Base-by-base conservation (phyloP, 345 rosid species). In the Triadica sebifera region DNA sequence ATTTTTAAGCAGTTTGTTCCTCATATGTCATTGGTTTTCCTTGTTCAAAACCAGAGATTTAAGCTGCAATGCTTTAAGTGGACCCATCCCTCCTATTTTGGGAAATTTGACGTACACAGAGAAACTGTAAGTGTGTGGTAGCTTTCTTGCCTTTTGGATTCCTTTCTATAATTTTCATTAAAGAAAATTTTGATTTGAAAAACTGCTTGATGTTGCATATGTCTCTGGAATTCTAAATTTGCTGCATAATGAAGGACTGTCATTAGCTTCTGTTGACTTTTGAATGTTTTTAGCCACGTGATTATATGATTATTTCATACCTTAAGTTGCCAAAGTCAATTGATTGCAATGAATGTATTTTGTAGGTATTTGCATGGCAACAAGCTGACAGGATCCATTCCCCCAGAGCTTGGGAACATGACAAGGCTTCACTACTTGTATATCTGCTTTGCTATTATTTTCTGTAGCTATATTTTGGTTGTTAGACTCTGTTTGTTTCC, bases 391-490 rank as follows among this genome's bases (percentile, higher is more conserved):
- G 98, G 97, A 81, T 71, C 86, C 20, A 89, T 95, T 78, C 99
- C 97, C 57, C 93, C 96, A 0, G 98, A 93, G 88, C 94, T 93
- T 19, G 98, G 98, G 77, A 93, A 95, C 83, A 95, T 95, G 99
- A 86, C 98, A 13, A 91, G 86, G 81, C 97, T 95, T 71, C 97
- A 91, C 80, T 95, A 95, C 89, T 76, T 95, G 99, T 95, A 89
- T 1, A 87, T 43, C 10, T 29, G 34, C 60, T 39, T 56, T 63
- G 24, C 24, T 55, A 19, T 25, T 13, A 16, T 51, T 67, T 34
- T 46, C 57, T 6, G 25, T 45, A 9, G 45, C 67, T 37, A 10
- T 2, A 12, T 4, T 56, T 49, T 61, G 62, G 17, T 5, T 29
- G 34, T 29, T 1, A n/a, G n/a, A n/a, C n/a, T n/a, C n/a, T n/a